phyloP scores from a whole-genome alignment of 2,329 filamentous ascomycete genomes.

The Daldinia sp. region DNA sequence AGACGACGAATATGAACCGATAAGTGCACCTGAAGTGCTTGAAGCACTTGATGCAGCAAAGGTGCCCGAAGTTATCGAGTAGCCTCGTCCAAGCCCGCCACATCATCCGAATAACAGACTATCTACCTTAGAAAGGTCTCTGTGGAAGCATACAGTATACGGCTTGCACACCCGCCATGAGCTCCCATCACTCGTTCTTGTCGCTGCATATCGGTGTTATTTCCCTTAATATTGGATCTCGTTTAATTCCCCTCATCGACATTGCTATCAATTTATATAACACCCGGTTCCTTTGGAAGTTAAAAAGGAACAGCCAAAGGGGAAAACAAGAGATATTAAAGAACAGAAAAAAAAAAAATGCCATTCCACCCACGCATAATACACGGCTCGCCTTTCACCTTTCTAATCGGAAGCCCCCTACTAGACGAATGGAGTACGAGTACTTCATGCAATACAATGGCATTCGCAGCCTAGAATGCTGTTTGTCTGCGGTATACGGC shows the following conservation, averaged over 20 bases:
- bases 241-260: not conserved
- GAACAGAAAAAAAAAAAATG: not conserved
- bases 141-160: not conserved
- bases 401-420: too few species aligned
- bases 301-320: not conserved
- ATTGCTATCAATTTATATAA: not conserved
- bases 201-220: not conserved
- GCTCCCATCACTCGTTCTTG: not conserved
- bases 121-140: conserved; percentile 8
- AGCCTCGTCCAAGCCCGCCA: not conserved
- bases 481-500: not conserved
- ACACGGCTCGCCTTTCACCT: too few species aligned
- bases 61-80: not conserved
- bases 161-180: not conserved
- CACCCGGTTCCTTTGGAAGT: not conserved
- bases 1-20: conserved; percentile 32
- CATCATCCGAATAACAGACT: not conserved
- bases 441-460: too few species aligned
- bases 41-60: not conserved
- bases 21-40: not conserved
- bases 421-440: too few species aligned
- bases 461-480: not conserved
- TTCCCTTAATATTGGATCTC: not conserved
- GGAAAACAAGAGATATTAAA: not conserved
- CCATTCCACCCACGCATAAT: too few species aligned